A percentile compares a stretch with the other conserved stretches of the same genome.
These are phyloP conservation scores for Pleurotus tuoliensis DNA, from an alignment of 768 basidiomycete genomes.

Conservation along the genomic window DNA sequence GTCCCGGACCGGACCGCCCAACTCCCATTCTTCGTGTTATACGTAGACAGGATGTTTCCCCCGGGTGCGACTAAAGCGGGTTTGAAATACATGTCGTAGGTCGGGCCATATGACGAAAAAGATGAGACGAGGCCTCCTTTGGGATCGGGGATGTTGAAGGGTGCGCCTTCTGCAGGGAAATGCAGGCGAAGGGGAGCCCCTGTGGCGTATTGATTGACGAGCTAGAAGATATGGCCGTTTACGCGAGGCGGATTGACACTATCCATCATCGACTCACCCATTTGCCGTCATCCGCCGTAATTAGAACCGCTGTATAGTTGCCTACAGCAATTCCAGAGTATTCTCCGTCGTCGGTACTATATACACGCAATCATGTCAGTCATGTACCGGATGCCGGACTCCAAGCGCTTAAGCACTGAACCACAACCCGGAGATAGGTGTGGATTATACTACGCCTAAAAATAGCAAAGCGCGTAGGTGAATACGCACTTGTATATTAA, in stretches of 20 bases:
- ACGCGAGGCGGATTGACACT: background rate
- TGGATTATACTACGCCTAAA: background rate
- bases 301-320: constrained; percentile 42
- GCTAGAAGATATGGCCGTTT: constrained; percentile 19
- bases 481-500: constrained; percentile 55
- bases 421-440: too few relatives aligned
- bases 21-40: constrained; percentile 30
- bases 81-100: constrained; percentile 37
- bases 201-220: constrained; percentile 27
- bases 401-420: too few relatives aligned
- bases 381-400: too few relatives aligned
- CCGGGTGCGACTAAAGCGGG: constrained; percentile 47
- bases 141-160: constrained; percentile 39
- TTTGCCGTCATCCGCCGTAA: constrained; percentile 51
- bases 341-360: constrained; percentile 42
- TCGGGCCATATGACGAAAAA: constrained; percentile 40
- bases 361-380: background rate
- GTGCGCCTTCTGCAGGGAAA: constrained; percentile 27
- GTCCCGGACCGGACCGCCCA: constrained; percentile 38
- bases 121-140: constrained; percentile 49
- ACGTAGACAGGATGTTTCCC: constrained; percentile 44
- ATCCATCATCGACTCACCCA: constrained; percentile 35
- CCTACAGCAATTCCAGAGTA: constrained; percentile 40
- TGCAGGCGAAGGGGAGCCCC: constrained; percentile 24
- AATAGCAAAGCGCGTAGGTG: background rate